Conservation (phyloP, 2,329 filamentous ascomycete species). For the Trichoderma sp. region DNA sequence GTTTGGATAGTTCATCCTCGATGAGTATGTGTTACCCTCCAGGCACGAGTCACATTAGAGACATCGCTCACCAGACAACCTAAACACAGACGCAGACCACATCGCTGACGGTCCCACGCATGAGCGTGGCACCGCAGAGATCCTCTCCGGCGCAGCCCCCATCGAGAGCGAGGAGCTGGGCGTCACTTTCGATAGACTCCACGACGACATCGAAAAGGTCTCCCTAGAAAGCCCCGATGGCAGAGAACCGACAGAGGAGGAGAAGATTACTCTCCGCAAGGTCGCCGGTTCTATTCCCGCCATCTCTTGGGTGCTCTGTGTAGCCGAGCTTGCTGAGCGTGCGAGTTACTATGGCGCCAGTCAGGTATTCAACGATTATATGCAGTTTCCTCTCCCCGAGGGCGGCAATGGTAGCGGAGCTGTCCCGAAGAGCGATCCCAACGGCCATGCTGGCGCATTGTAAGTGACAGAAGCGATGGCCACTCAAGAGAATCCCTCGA, state of each 20-base stretch:
- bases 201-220: slow-evolving; percentile 4
- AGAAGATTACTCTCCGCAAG: slow-evolving; percentile 13
- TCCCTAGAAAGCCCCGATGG: neutral
- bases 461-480: neutral
- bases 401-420: slow-evolving; percentile 17
- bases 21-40: neutral
- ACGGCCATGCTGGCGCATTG: slow-evolving; percentile 18
- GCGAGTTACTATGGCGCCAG: slow-evolving; percentile 18
- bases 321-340: slow-evolving; percentile 17
- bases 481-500: neutral
- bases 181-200: neutral
- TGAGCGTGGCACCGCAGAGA: slow-evolving; percentile 15
- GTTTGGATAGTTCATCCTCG: neutral
- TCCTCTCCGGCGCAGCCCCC: slow-evolving; percentile 1
- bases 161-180: slow-evolving; percentile 12
- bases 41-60: too few species aligned
- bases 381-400: slow-evolving; percentile 20
- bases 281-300: slow-evolving; percentile 10
- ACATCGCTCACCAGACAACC: neutral
- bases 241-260: slow-evolving; percentile 15
- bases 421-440: slow-evolving; percentile 17
- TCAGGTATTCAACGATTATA: slow-evolving; percentile 18
- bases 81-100: slow-evolving; percentile 10
- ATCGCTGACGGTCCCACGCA: slow-evolving; percentile 8
- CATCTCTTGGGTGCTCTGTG: slow-evolving; percentile 20